These are phyloP conservation scores for Ogataea nakhonphanomensis DNA, from an alignment of 805 yeast genomes.

Conservation along the genomic window DNA sequence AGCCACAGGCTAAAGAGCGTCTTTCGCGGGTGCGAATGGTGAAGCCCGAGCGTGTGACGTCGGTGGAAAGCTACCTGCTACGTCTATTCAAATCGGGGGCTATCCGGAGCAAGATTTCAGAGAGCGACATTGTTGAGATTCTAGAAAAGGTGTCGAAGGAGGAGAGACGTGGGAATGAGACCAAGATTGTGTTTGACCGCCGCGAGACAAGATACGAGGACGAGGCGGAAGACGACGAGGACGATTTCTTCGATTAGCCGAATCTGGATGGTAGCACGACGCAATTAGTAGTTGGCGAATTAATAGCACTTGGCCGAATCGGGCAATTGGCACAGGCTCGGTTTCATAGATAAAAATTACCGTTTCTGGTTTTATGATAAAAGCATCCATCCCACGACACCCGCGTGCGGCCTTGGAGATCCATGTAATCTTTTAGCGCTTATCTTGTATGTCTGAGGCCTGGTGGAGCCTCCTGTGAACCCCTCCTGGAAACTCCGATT, in stretches of 20 bases:
- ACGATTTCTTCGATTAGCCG: conserved; percentile 35
- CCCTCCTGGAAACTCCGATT: too few species aligned
- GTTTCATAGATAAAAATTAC: background rate
- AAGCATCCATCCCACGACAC: too few species aligned
- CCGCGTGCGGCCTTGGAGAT: too few species aligned
- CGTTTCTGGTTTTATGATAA: too few species aligned
- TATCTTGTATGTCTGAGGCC: too few species aligned
- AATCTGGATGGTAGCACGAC: background rate
- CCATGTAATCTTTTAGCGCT: too few species aligned
- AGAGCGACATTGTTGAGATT: conserved; percentile 77
- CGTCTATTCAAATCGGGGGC: conserved; percentile 76
- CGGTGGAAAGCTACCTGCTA: conserved; percentile 78
- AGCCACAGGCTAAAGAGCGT: conserved; percentile 83
- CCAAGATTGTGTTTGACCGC: conserved; percentile 64
- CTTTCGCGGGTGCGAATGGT: conserved; percentile 83
- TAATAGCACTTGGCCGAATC: background rate
- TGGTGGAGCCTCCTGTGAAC: too few species aligned
- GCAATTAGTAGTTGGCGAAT: background rate
- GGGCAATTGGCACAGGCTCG: background rate
- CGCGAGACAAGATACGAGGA: conserved; percentile 24
- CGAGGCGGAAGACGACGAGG: conserved; percentile 27
- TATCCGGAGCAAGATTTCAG: conserved; percentile 67
- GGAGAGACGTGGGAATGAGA: conserved; percentile 53
- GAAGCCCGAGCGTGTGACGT: conserved; percentile 84
- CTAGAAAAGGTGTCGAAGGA: conserved; percentile 79